Conservation (phyloP, 2,329 filamentous ascomycete genomes). For the Parascedosporium putredinis region DNA sequence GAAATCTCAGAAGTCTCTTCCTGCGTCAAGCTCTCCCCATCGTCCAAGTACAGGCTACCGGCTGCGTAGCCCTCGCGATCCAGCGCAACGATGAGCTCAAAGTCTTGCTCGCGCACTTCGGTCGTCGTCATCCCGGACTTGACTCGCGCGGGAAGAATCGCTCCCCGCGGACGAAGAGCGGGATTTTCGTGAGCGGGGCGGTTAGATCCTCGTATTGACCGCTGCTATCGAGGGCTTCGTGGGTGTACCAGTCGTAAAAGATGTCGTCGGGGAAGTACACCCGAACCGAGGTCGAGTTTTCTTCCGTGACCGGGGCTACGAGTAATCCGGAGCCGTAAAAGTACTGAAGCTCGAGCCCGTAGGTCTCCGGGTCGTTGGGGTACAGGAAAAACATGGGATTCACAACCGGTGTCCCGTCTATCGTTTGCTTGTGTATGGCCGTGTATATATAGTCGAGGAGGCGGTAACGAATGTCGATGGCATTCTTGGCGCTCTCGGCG, state of each 20-base stretch:
- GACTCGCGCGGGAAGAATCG: conserved; percentile 49
- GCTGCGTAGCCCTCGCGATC: conserved; percentile 47
- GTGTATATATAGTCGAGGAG: conserved; percentile 71
- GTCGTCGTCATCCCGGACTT: conserved; percentile 51
- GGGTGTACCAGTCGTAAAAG: conserved; percentile 41
- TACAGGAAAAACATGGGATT: conserved; percentile 63
- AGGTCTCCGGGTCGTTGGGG: conserved; percentile 33
- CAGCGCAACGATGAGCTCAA: conserved; percentile 53
- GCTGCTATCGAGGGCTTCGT: conserved; percentile 11
- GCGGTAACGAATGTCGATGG: conserved; percentile 58
- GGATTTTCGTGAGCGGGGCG: conserved; percentile 35
- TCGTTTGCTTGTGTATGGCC: conserved; percentile 48
- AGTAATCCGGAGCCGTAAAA: conserved; percentile 34
- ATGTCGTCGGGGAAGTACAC: conserved; percentile 37
- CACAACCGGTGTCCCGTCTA: conserved; percentile 51
- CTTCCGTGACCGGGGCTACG: conserved; percentile 32
- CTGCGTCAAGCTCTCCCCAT: conserved; percentile 34
- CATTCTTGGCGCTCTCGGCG: conserved; percentile 50
- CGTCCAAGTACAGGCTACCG: conserved; percentile 62
- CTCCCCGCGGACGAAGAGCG: conserved; percentile 58
- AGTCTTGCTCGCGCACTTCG: conserved; percentile 52
- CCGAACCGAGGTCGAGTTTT: conserved; percentile 28
- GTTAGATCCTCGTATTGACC: not conserved
- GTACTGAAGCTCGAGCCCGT: conserved; percentile 33
- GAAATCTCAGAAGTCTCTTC: not conserved